Evolutionary conservation across 768 basidiomycete genomes (phyloP).

Genomic region (Serendipita sp.): DNA sequence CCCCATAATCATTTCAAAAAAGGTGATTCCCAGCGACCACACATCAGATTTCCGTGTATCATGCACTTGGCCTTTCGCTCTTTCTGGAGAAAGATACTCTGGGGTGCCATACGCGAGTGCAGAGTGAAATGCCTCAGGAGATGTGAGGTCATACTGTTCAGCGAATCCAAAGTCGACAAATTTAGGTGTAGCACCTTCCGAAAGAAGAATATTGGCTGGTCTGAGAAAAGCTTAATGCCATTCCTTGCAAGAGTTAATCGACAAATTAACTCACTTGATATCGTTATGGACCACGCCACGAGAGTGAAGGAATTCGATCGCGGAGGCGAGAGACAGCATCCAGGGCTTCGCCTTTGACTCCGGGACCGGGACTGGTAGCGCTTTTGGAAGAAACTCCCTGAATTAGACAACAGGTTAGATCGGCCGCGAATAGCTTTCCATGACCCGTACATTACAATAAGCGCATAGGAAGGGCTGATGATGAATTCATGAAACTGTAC

Average conservation of each 20-base stretch:
- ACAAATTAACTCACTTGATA: constrained; percentile 53
- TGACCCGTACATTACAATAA: constrained; percentile 71
- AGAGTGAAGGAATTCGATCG: constrained; percentile 66
- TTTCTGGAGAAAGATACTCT: constrained; percentile 89
- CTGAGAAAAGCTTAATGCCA: constrained; percentile 23
- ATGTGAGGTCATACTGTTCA: constrained; percentile 42
- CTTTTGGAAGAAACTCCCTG: constrained; percentile 76
- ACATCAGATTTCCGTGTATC: constrained; percentile 87
- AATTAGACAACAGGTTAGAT: constrained; percentile 6
- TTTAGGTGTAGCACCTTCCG: constrained; percentile 59
- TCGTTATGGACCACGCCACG: constrained; percentile 85
- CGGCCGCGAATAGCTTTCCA: neutral
- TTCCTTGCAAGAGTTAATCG: neutral
- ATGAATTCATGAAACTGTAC: constrained; percentile 90
- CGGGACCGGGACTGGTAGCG: constrained; percentile 76
- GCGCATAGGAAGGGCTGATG: constrained; percentile 76
- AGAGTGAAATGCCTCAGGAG: constrained; percentile 40
- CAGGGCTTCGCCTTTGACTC: constrained; percentile 63
- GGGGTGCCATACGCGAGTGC: constrained; percentile 83
- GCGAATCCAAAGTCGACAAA: constrained; percentile 96
- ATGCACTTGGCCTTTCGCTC: constrained; percentile 74
- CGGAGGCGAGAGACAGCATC: constrained; percentile 71
- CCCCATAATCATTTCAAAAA: constrained; percentile 87
- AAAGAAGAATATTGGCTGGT: constrained; percentile 86
- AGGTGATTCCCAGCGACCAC: constrained; percentile 75